A percentile compares a stretch with the other conserved stretches of the same genome.
Evolutionary conservation across 345 rosid species (phyloP).

Genomic region (Dimocarpus longan): DNA sequence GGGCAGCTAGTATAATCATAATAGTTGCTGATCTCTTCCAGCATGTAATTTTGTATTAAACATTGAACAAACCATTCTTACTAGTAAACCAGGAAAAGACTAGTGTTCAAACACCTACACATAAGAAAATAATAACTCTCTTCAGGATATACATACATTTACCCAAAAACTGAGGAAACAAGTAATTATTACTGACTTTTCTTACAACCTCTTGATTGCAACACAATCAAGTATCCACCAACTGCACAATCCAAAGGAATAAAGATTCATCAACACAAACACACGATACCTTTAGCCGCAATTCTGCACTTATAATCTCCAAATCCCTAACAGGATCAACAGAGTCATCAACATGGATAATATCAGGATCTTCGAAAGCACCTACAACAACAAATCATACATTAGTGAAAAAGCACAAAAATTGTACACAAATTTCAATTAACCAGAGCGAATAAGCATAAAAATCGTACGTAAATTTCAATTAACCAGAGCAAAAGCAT

Average conservation of each 20-base stretch:
- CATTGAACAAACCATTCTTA: background rate
- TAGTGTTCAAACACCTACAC: background rate
- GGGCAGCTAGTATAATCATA: background rate
- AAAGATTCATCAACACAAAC: background rate
- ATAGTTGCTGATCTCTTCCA: background rate
- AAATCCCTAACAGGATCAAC: constrained; percentile 96
- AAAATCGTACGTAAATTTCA: constrained; percentile 23
- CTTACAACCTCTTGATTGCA: background rate
- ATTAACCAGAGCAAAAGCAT: background rate
- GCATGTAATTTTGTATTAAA: background rate
- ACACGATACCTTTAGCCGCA: constrained; percentile 75
- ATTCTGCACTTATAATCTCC: constrained; percentile 76
- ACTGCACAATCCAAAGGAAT: background rate
- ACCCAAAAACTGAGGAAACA: background rate
- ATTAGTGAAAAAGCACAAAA: background rate
- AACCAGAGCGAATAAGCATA: background rate
- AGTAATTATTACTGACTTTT: background rate
- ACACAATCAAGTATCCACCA: background rate
- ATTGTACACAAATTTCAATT: background rate
- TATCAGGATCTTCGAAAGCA: constrained; percentile 96
- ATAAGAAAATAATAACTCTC: background rate
- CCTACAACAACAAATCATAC: constrained; percentile 38
- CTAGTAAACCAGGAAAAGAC: background rate
- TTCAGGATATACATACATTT: background rate
- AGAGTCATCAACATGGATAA: constrained; percentile 92